phyloP scores from a whole-genome alignment of 2,329 filamentous ascomycete species.

The Emergomyces orientalis region DNA sequence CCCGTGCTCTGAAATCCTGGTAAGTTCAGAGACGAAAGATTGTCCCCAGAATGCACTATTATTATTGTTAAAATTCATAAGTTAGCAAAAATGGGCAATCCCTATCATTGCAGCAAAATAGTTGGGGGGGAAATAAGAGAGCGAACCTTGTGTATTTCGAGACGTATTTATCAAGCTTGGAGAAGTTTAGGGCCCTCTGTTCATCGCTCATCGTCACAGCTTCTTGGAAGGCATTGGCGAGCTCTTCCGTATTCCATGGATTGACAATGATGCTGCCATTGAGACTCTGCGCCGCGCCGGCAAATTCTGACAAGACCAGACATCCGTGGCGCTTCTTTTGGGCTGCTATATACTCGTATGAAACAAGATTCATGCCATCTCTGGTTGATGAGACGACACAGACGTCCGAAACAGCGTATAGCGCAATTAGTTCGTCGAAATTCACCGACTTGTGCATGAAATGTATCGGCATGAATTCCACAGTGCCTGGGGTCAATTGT shows the following conservation, averaged over 20 bases:
- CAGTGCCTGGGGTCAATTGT: conserved; percentile 50
- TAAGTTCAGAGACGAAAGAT: conserved; percentile 80
- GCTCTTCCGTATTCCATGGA: conserved; percentile 95
- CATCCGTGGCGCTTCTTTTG: conserved; percentile 84
- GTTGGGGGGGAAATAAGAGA: not conserved
- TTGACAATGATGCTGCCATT: conserved; percentile 93
- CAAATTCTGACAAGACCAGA: conserved; percentile 94
- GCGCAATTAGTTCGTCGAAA: conserved; percentile 87
- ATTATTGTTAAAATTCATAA: conserved; percentile 17
- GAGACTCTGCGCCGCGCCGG: conserved; percentile 86
- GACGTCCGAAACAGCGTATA: conserved; percentile 86
- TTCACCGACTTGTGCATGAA: conserved; percentile 94
- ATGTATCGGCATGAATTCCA: conserved; percentile 98
- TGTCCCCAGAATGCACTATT: conserved; percentile 84
- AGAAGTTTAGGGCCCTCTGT: conserved; percentile 75
- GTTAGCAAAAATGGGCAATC: conserved; percentile 2
- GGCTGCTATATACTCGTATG: conserved; percentile 94
- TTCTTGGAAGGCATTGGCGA: conserved; percentile 86
- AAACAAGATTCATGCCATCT: conserved; percentile 97
- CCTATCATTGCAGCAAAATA: not conserved
- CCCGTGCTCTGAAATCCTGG: conserved; percentile 45
- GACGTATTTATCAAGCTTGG: conserved; percentile 87
- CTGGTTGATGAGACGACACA: conserved; percentile 92
- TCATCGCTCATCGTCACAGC: conserved; percentile 95
- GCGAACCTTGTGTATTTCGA: conserved; percentile 82